These are phyloP conservation scores for Hymenoscyphus linearis DNA, from an alignment of 2,329 filamentous ascomycete species.

Conservation along the genomic window DNA sequence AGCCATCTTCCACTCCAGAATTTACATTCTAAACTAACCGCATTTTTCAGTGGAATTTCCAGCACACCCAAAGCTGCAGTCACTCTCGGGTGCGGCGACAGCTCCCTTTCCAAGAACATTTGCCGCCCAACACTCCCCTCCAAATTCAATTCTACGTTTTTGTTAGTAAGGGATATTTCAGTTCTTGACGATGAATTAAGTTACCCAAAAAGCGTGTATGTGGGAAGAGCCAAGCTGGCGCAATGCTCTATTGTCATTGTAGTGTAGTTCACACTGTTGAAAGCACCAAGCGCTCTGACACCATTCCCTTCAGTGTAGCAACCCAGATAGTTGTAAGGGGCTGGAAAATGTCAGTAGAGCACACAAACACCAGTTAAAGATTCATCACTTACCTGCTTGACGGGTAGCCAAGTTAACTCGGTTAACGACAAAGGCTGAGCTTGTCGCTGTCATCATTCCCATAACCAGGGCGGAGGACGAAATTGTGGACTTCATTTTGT, in stretches of 20 bases:
- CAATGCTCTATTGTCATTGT: conserved; percentile 11
- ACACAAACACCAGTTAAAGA: not conserved
- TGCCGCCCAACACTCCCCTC: conserved; percentile 26
- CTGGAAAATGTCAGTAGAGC: not conserved
- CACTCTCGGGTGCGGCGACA: conserved; percentile 5
- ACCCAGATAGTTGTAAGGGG: conserved; percentile 7
- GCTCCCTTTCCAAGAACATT: conserved; percentile 20
- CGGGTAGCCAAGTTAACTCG: conserved; percentile 2
- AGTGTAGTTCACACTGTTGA: conserved; percentile 4
- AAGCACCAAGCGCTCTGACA: conserved; percentile 8
- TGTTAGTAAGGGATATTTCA: not conserved
- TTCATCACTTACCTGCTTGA: conserved; percentile 1
- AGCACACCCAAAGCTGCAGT: conserved; percentile 20
- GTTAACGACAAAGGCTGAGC: conserved; percentile 1
- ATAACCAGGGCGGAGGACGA: not conserved
- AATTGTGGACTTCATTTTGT: conserved; percentile 4
- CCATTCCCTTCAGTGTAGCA: conserved; percentile 14
- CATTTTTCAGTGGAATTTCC: conserved; percentile 30
- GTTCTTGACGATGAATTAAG: not conserved
- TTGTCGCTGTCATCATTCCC: conserved; percentile 4
- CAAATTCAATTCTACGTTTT: not conserved
- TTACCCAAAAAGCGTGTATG: conserved; percentile 26
- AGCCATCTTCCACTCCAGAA: not conserved
- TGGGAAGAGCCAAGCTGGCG: conserved; percentile 6
- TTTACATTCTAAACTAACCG: conserved; percentile 13